Evolutionary conservation across 2,329 filamentous ascomycete species (phyloP).

Genomic region (Alternaria dauci): DNA sequence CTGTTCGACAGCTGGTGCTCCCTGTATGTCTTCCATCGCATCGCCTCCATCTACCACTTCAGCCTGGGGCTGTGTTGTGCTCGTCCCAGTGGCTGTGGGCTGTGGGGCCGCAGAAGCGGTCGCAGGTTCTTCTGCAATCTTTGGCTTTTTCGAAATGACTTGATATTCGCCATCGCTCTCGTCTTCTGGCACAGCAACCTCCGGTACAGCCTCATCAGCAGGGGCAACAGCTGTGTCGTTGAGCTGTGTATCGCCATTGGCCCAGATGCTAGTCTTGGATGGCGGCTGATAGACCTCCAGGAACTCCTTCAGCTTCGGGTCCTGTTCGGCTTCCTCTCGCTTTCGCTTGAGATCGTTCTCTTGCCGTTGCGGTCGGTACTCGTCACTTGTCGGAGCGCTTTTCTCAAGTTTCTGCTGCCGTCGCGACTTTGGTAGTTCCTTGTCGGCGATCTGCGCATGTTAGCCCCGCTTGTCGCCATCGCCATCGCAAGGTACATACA

Average conservation of each 20-base stretch:
- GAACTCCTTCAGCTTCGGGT: conserved; percentile 87
- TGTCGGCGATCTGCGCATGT: conserved; percentile 46
- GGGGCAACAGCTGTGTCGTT: conserved; percentile 21
- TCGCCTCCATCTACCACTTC: conserved; percentile 24
- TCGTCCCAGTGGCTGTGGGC: neutral
- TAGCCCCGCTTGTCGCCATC: conserved; percentile 27
- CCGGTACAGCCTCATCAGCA: conserved; percentile 28
- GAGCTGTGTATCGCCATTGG: conserved; percentile 59
- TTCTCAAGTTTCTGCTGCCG: conserved; percentile 43
- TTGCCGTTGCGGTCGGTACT: conserved; percentile 37
- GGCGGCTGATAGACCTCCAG: conserved; percentile 79
- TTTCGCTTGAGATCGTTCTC: conserved; percentile 70
- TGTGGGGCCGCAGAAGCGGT: conserved; percentile 14
- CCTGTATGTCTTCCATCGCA: conserved; percentile 25
- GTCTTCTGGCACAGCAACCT: conserved; percentile 45
- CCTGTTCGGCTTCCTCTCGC: conserved; percentile 64
- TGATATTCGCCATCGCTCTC: conserved; percentile 82
- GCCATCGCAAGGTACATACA: conserved; percentile 58
- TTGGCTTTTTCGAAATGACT: conserved; percentile 61
- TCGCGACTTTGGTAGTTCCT: conserved; percentile 47
- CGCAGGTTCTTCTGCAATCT: conserved; percentile 29
- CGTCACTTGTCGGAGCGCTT: conserved; percentile 29
- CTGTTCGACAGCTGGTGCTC: conserved; percentile 35
- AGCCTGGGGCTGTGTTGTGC: neutral
- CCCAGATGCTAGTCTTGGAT: conserved; percentile 70